These are phyloP conservation scores for Fonsecaea erecta DNA, from an alignment of 2,329 filamentous ascomycete genomes.

Conservation along the genomic window DNA sequence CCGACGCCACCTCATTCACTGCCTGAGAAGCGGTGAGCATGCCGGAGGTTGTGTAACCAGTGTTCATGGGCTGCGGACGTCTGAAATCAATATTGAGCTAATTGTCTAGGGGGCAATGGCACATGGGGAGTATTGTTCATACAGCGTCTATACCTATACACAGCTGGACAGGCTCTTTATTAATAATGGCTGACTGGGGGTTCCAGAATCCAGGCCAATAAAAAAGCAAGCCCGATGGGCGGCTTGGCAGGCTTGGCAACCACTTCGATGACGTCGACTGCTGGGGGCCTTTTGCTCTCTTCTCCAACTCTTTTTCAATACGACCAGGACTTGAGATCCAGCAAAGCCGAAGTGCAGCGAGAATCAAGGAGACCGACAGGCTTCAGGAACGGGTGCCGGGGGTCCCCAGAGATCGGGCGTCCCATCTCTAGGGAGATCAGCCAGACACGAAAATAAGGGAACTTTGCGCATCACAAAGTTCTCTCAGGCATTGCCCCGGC, in stretches of 20 bases:
- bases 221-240: background rate
- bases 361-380: background rate
- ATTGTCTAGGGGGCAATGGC: too few species aligned
- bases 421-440: slow-evolving; percentile 1
- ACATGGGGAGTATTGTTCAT: too few species aligned
- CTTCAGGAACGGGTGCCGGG: background rate
- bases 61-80: background rate
- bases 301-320: background rate
- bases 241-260: background rate
- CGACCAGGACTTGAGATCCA: background rate
- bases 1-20: background rate
- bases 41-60: background rate
- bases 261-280: background rate
- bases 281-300: background rate
- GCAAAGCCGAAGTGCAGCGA: background rate
- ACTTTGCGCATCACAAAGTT: slow-evolving; percentile 15
- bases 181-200: too few species aligned
- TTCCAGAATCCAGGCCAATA: too few species aligned
- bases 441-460: slow-evolving; percentile 7
- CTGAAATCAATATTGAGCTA: background rate
- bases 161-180: background rate
- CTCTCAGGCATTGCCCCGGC: slow-evolving; percentile 10
- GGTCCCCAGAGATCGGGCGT: slow-evolving; percentile 7
- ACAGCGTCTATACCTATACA: too few species aligned
- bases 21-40: slow-evolving; percentile 1